Evolutionary conservation across 257 asterid genomes (phyloP).

Genomic region (Nicotiana sylvestris): DNA sequence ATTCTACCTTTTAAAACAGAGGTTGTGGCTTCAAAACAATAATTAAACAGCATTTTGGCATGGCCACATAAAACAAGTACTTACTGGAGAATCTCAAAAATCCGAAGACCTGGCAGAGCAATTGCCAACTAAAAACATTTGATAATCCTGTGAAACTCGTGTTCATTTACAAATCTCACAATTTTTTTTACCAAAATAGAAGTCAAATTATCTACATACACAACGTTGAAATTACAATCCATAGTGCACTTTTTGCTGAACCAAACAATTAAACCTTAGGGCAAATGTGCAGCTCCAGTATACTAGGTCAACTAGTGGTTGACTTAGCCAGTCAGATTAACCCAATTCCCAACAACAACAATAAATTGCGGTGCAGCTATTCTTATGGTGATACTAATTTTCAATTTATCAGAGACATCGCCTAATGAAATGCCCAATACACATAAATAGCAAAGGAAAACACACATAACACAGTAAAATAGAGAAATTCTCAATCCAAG

Average conservation of each 20-base stretch:
- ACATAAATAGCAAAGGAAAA: not conserved
- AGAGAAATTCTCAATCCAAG: not conserved
- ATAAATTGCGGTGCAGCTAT: not conserved
- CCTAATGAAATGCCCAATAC: not conserved
- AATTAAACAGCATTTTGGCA: too few relatives aligned
- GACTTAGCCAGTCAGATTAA: not conserved
- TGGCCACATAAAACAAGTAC: too few relatives aligned
- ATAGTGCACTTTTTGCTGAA: not conserved
- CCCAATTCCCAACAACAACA: not conserved
- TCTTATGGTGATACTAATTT: not conserved
- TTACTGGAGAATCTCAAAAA: too few relatives aligned
- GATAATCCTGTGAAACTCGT: not conserved
- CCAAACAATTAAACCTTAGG: not conserved
- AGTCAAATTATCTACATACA: not conserved
- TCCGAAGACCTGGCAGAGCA: not conserved
- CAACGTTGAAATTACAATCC: not conserved
- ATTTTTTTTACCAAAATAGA: not conserved
- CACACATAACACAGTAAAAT: not conserved
- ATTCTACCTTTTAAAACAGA: too few relatives aligned
- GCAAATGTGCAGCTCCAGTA: not conserved
- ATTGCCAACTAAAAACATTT: not conserved
- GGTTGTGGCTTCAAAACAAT: too few relatives aligned
- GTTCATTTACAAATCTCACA: not conserved
- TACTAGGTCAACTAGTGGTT: not conserved
- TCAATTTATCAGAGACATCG: not conserved